Evolutionary conservation across 192 early-diverging fungal species (phyloP).

Genomic region (Coemansia sp.): DNA sequence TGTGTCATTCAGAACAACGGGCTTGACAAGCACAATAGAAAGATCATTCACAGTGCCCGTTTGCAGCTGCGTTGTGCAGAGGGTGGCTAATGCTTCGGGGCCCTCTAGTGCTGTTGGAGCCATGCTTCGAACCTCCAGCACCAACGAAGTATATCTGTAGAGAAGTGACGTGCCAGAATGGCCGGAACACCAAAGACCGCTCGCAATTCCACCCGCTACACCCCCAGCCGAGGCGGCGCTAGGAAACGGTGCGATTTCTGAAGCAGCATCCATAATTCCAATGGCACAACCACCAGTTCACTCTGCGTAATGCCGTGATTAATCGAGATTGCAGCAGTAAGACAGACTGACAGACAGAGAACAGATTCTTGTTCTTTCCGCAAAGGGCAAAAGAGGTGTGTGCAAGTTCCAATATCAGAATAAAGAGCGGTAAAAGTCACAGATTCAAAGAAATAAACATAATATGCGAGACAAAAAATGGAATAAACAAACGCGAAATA

Average conservation of each 20-base stretch:
- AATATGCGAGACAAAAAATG: too few species aligned
- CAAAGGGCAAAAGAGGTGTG: too few species aligned
- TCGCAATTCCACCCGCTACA: constrained; percentile 16
- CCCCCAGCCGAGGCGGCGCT: constrained; percentile 13
- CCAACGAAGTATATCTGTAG: constrained; percentile 30
- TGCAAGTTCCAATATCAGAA: too few species aligned
- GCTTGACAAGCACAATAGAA: constrained; percentile 26
- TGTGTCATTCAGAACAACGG: constrained; percentile 22
- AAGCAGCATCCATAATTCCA: constrained; percentile 29
- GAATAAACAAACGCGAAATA: too few species aligned
- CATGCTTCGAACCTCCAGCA: constrained; percentile 39
- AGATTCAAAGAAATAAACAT: too few species aligned
- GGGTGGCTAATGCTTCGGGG: constrained; percentile 37
- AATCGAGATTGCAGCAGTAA: too few species aligned
- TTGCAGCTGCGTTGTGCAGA: constrained; percentile 36
- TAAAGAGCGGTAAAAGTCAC: too few species aligned
- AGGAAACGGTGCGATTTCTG: constrained; percentile 30
- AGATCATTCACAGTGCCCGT: constrained; percentile 24
- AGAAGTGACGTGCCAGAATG: constrained; percentile 19
- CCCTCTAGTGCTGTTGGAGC: constrained; percentile 8
- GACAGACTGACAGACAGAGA: too few species aligned
- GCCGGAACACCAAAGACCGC: constrained; percentile 2
- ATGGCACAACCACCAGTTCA: not conserved
- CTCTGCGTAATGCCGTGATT: not conserved
- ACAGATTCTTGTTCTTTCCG: too few species aligned